Conservation (phyloP, 495 filamentous ascomycete genomes). For the Trichoderma asperelloides region DNA sequence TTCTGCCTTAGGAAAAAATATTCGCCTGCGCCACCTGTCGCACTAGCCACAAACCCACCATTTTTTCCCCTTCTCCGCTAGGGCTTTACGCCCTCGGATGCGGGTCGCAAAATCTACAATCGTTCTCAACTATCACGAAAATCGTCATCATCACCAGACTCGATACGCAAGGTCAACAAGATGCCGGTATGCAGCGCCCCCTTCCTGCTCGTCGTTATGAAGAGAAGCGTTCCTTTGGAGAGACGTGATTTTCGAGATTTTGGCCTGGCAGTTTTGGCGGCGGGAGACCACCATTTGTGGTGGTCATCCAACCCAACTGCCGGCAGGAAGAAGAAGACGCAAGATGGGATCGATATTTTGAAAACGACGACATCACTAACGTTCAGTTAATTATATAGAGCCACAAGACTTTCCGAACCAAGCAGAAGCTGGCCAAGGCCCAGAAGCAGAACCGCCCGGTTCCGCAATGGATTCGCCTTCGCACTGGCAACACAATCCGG, state of each 20-base stretch:
- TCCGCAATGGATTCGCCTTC: constrained; percentile 97
- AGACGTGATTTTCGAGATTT: not conserved
- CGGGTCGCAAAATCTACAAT: constrained; percentile 8
- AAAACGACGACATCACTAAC: not conserved
- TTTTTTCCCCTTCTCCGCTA: not conserved
- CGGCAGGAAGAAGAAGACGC: not conserved
- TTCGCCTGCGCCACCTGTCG: not conserved
- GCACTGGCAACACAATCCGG: constrained; percentile 98
- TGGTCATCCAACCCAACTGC: not conserved
- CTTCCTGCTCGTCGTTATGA: not conserved
- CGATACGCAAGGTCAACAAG: constrained; percentile 11
- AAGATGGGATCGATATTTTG: not conserved
- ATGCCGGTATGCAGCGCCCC: constrained; percentile 10
- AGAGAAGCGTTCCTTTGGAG: not conserved
- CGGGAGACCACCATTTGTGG: not conserved
- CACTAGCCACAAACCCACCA: constrained; percentile 10
- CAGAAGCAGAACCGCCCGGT: constrained; percentile 99
- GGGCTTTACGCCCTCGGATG: constrained; percentile 10
- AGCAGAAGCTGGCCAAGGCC: constrained; percentile 99
- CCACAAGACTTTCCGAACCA: constrained; percentile 98
- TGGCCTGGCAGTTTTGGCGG: not conserved
- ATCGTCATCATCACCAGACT: constrained; percentile 12
- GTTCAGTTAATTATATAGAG: constrained; percentile 48
- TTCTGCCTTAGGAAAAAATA: constrained; percentile 1
- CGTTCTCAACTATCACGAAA: constrained; percentile 7